Base-by-base conservation (phyloP, 306 rosid species). In the Quercus parvula region DNA sequence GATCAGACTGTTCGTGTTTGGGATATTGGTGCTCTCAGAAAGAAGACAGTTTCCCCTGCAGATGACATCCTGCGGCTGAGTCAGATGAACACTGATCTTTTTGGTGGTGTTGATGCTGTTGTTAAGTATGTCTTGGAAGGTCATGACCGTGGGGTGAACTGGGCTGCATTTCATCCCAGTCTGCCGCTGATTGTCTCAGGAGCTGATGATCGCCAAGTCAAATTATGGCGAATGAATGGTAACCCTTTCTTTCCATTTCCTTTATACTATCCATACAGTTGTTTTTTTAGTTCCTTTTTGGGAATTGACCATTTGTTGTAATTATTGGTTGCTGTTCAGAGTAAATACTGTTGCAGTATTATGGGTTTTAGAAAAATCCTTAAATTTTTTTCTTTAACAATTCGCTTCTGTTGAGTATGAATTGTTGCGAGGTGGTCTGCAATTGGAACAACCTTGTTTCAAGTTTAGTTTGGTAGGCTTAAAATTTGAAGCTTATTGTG, bases 1-100 rank as follows among this genome's bases (percentile, higher is more conserved):
- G 98, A 94, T 86, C 98, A 94, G 89, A 92, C 97, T 82, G 94
- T 94, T 69, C 97, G 98, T 74, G 98, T 94, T 84, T 94, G 98
- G 98, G 98, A 94, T 78, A 92, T 92, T 79, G 84, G 98, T 84
- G 88, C 98, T 79, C 87, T 94, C 57, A 94, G 88, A 87, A 91
- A 92, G 90, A 92, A 94, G 90, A 85, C 97, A 19, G 97, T 89
- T 81, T 88, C 99, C 79, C 97, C 98, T 78, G 86, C 97, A 1
- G 98, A 94, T 86, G 98, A 94, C 83, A 86, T 94, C 59, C 79
- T 92, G 81, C 86, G 97, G 79, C 71, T 94, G 86, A 91, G 94
- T 86, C 97, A 94, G 91, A 94, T 94, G 98, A 94, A 94, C 66
- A 82, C 97, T 0, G 98, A 94, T 85, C 97, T 94, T 77, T 94